Evolutionary conservation across 192 early-diverging fungal genomes (phyloP).

Genomic region (Diversispora epigaea): DNA sequence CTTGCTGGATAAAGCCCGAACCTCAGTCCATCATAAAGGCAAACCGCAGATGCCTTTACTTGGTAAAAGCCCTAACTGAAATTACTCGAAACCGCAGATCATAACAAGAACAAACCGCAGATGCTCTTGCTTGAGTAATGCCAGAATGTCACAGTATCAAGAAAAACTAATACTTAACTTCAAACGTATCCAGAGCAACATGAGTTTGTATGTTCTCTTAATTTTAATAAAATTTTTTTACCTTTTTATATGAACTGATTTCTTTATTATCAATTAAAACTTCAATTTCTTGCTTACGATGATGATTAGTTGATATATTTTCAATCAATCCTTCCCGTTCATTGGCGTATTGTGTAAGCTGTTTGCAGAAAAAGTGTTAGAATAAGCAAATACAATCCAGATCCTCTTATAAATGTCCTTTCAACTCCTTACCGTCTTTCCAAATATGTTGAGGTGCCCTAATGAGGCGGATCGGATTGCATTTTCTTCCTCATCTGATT

Average conservation of each 20-base stretch:
- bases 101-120: conserved; percentile 32
- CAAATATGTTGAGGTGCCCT: too few relatives aligned
- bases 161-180: neutral
- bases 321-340: conserved; percentile 13
- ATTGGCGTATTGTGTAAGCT: conserved; percentile 34
- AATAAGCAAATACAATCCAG: too few relatives aligned
- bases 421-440: too few relatives aligned
- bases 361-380: conserved; percentile 30
- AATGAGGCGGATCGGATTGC: too few relatives aligned
- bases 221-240: conserved; percentile 8
- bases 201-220: conserved; percentile 4
- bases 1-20: conserved; percentile 29
- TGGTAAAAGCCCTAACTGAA: conserved; percentile 26
- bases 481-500: too few relatives aligned
- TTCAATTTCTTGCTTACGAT: conserved; percentile 11
- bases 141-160: too few relatives aligned
- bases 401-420: too few relatives aligned
- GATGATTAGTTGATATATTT: conserved; percentile 8
- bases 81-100: too few relatives aligned
- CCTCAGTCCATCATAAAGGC: conserved; percentile 15
- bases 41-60: conserved; percentile 30
- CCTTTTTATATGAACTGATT: conserved; percentile 6
- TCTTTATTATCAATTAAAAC: neutral
- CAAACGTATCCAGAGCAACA: conserved; percentile 10
- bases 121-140: conserved; percentile 35